Base-by-base conservation (phyloP, 2,329 filamentous ascomycete species). In the Nannizzia gypsea region DNA sequence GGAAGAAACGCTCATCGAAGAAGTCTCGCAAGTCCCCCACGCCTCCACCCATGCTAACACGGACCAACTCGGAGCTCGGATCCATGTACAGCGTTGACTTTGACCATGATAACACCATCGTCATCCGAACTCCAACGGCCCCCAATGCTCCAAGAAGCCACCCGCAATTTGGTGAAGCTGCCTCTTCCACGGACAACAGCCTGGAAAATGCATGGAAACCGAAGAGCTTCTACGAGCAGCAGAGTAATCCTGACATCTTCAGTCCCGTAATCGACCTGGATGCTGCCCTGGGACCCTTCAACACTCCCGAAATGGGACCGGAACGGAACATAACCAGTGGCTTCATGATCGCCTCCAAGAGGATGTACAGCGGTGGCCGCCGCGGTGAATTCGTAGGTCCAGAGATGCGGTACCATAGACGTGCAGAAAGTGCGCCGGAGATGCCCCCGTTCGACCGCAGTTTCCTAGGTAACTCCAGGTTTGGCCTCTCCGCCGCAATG, bases 231-330 rank as follows among this genome's bases (percentile, higher is more conserved):
- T 76, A 76, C 54, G 74, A 76, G 52, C 74, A 76, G 62, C 69
- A 58, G 42, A 63, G 68, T 1, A 79, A 83, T 6, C 83, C 85
- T 54, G 89, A 95, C 61, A 72, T 82, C 2, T 81, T 86, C 58
- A 89, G 85, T 68, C 86, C 88, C 6, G 87, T 96, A 72, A 95
- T 99, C 64, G 93, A 99, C 71, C 77, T 99, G 46, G 93, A 99
- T 74, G 92, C 91, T 17, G 93, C 92, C 26, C 80, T 97, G 1
- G 91, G 90, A 1, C 90, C 92, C 0, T 95, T 96, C 73, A 93
- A 95, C 67, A 95, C 90, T 0, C 74, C 76, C 6, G 74, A 75
- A 57, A 73, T 74, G 66, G 69, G 70, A n/a, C 66, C 69, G 17
- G 65, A 68, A 22, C 66, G 64, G 38, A 64, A 66, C 61, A 63